Base-by-base conservation (phyloP, 2,329 filamentous ascomycete genomes). In the Trichoderma endophyticum region DNA sequence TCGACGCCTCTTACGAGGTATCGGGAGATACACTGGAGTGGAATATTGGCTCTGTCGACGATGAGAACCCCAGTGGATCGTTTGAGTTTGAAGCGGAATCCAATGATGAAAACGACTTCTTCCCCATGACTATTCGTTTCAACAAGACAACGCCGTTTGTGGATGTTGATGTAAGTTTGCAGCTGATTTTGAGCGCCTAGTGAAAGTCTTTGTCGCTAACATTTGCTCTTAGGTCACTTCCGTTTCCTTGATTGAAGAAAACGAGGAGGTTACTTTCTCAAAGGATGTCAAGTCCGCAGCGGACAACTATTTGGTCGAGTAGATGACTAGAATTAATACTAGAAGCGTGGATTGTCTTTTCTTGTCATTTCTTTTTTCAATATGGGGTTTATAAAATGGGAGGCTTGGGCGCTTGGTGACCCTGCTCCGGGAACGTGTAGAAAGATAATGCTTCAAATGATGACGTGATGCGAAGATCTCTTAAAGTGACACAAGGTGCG, bases 31-130 rank as follows among this genome's bases (percentile, higher is more conserved):
- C 91, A 80, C 83, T 99, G 71, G 95, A 98, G 80, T 99, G 96
- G 96, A 92, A 91, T 56, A 93, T 99, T 77, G 95, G 96, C 73
- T 88, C 90, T 5, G 91, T 98, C 54, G 92, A 95, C 78, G 91
- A 94, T 65, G 91, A 91, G 72, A 97, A 96, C 80, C 84, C 91
- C 21, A 94, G 86, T 54, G 96, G 96, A 21, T 92, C 93, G 61
- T 98, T 99, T 78, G 96, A 99, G 81, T 98, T 99, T 76, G 96
- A 98, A 82, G 94, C 94, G 1, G 90, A 93, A 80, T 93, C 93
- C 12, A 89, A 90, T 70, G 93, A 95, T 76, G 96, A 98, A 80
- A 91, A 93, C 71, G 95, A 98, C 77, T 98, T 98, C 85, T 99
- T 99, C 90, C 96, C 96, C 1, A 98, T 99, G 95, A 92, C 89